phyloP scores from a whole-genome alignment of 305 asterid species.

The Solanum hybrid region DNA sequence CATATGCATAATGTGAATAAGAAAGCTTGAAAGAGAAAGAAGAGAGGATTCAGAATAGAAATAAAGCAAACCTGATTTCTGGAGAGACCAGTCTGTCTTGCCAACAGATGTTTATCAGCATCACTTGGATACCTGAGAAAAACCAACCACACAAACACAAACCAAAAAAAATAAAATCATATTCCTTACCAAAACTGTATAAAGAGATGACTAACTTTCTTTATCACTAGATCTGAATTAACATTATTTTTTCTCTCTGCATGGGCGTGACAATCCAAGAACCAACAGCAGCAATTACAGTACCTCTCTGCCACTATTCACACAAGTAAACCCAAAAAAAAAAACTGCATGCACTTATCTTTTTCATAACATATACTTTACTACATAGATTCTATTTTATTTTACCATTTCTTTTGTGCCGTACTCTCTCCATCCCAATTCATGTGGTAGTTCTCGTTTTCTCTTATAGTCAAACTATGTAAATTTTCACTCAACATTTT shows the following conservation, averaged over 20 bases:
- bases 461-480: not conserved
- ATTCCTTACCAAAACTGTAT: slow-evolving; percentile 30
- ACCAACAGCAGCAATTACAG: slow-evolving; percentile 21
- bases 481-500: not conserved
- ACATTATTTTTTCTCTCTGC: slow-evolving; percentile 11
- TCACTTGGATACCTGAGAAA: slow-evolving; percentile 99
- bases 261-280: slow-evolving; percentile 63
- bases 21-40: not conserved
- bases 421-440: not conserved
- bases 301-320: slow-evolving; percentile 6
- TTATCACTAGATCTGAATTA: slow-evolving; percentile 1
- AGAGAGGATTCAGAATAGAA: not conserved
- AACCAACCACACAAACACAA: slow-evolving; percentile 9
- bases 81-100: slow-evolving; percentile 98
- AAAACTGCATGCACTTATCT: slow-evolving; percentile 30
- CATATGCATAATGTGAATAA: not conserved
- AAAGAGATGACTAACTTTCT: slow-evolving; percentile 33
- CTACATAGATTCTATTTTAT: not conserved
- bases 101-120: slow-evolving; percentile 97
- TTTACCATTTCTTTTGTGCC: not conserved
- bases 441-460: not conserved
- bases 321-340: slow-evolving; percentile 24
- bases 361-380: not conserved
- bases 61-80: slow-evolving; percentile 66
- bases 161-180: slow-evolving; percentile 34